phyloP scores from a whole-genome alignment of 257 asterid species.

The Nicotiana otophora region DNA sequence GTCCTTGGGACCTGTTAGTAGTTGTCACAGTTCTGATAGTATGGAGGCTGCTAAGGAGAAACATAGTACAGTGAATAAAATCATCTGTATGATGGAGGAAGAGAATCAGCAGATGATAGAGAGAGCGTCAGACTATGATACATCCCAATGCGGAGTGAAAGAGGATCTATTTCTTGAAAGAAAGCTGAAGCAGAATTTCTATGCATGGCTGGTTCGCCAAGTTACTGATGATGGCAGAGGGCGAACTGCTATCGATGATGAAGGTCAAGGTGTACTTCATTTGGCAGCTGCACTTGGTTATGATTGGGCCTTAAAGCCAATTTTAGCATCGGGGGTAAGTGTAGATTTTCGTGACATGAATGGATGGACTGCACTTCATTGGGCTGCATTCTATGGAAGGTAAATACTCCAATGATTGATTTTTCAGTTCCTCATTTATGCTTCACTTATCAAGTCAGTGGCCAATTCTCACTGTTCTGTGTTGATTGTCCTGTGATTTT shows the following conservation, averaged over 20 bases:
- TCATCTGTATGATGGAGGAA: conserved; percentile 54
- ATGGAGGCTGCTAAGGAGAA: conserved; percentile 26
- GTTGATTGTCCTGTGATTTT: not conserved
- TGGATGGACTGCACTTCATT: conserved; percentile 98
- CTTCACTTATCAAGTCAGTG: not conserved
- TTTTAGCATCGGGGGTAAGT: conserved; percentile 59
- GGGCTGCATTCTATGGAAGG: conserved; percentile 98
- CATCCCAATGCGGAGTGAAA: conserved; percentile 26
- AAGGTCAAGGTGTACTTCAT: conserved; percentile 91
- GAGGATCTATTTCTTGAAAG: conserved; percentile 51
- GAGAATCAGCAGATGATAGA: conserved; percentile 38
- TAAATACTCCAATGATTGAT: conserved; percentile 18
- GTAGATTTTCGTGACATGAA: conserved; percentile 86
- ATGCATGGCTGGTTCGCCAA: conserved; percentile 62
- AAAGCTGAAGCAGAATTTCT: conserved; percentile 57
- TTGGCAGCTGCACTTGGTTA: conserved; percentile 96
- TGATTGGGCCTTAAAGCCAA: conserved; percentile 79
- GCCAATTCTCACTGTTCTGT: not conserved
- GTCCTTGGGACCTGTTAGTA: conserved; percentile 24
- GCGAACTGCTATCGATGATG: conserved; percentile 46
- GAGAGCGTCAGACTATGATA: conserved; percentile 26
- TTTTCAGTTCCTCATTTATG: not conserved
- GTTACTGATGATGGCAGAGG: conserved; percentile 60
- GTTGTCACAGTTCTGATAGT: conserved; percentile 27
- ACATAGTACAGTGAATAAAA: conserved; percentile 28